Base-by-base conservation (phyloP, 768 basidiomycete genomes). In the Panellus pusillus region DNA sequence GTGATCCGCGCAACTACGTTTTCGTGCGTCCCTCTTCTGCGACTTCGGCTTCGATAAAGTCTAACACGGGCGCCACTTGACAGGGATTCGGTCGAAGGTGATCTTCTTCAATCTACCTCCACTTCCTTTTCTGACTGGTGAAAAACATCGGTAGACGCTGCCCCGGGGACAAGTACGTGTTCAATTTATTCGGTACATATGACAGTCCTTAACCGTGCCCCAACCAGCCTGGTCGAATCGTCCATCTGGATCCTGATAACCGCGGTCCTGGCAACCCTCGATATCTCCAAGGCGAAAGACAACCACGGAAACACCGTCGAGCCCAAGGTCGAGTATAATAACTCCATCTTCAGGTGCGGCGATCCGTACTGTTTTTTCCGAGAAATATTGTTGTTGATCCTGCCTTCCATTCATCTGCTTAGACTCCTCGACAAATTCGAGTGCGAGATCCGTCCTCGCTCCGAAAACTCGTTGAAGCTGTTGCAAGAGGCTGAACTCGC, bases 221-320 rank as follows among this genome's bases (percentile, higher is more conserved):
- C 24, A 24, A 24, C 24, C 24, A 24, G 24, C 63, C 76, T 89
- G 28, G 80, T 82, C 52, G 87, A 89, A 55, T 76, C 79, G 3
- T 83, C 83, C 1, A 68, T 78, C 35, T 88, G 86, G 83, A 64
- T 86, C 19, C 68, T 83, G 14, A 70, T 83, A 15, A 76, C 78
- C 2, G 72, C 73, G 13, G 79, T 84, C 66, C 68, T 87, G 9
- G 81, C 84, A 1, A 81, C 81, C 42, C 64, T 87, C 37, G 76
- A 85, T 52, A 77, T 87, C 9, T 60, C 66, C 36, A 82, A 79
- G 65, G 69, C 79, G 15, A 64, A 74, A 18, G 82, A 84, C 45
- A 76, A 76, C 32, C 61, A 67, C 7, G 85, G 84, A 4, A 65
- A 69, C 3, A 68, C 68, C 41, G 55, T 73, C 71, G 62, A 84